A percentile compares a stretch with the other conserved stretches of the same genome.
These are phyloP conservation scores for Fusarium sp. DNA, from an alignment of 2,329 filamentous ascomycete species.

Conservation along the genomic window DNA sequence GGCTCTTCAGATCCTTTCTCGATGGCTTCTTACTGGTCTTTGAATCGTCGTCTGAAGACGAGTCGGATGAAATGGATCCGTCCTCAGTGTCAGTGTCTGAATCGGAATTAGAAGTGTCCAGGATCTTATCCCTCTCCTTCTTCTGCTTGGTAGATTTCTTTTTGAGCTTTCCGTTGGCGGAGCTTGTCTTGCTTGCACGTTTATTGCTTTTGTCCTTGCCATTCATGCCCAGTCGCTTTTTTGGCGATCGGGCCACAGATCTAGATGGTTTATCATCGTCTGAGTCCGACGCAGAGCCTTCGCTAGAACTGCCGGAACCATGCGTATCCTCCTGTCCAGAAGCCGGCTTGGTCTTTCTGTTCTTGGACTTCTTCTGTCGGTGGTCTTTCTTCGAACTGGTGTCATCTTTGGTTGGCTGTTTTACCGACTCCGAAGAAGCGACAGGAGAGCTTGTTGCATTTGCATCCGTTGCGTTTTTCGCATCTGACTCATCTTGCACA, in stretches of 20 bases:
- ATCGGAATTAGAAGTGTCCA: constrained; percentile 32
- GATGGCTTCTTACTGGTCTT: constrained; percentile 30
- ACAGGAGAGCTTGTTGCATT: constrained; percentile 16
- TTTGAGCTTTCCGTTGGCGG: constrained; percentile 20
- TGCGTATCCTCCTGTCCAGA: constrained; percentile 25
- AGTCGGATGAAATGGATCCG: constrained; percentile 44
- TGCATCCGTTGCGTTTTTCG: constrained; percentile 23
- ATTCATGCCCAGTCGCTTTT: constrained; percentile 31
- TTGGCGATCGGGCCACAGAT: constrained; percentile 14
- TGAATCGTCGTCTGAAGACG: constrained; percentile 35
- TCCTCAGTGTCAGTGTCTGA: constrained; percentile 41
- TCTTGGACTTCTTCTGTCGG: constrained; percentile 29
- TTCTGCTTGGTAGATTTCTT: constrained; percentile 29
- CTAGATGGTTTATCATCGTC: constrained; percentile 24
- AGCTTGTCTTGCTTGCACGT: constrained; percentile 7
- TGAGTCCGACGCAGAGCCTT: constrained; percentile 32
- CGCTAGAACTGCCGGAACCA: constrained; percentile 23
- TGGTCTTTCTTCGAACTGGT: constrained; percentile 32
- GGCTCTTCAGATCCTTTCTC: constrained; percentile 42
- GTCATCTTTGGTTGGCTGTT: constrained; percentile 18
- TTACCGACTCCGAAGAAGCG: constrained; percentile 18
- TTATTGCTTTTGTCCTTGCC: constrained; percentile 28
- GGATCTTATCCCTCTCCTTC: constrained; percentile 23
- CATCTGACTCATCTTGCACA: constrained; percentile 28
- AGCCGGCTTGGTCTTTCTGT: constrained; percentile 6